These are phyloP conservation scores for Vanrija sp. DNA, from an alignment of 1,284 basidiomycete species.

Conservation along the genomic window DNA sequence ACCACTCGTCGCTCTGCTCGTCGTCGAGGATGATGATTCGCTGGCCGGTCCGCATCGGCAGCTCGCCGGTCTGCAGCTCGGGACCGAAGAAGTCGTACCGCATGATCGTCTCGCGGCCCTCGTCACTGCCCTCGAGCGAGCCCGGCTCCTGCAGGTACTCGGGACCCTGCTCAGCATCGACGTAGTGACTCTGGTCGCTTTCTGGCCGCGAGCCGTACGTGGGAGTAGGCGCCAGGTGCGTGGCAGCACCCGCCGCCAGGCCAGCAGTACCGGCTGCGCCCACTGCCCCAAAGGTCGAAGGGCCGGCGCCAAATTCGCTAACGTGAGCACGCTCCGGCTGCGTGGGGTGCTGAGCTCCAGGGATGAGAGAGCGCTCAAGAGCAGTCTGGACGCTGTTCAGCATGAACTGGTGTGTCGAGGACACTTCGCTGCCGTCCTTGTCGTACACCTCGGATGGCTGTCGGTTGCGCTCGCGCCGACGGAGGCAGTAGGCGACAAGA, in stretches of 20 bases:
- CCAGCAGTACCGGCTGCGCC: constrained; percentile 17
- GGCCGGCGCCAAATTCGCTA: constrained; percentile 12
- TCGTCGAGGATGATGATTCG: constrained; percentile 39
- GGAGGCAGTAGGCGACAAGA: constrained; percentile 58
- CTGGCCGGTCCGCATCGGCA: constrained; percentile 43
- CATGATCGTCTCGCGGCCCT: constrained; percentile 45
- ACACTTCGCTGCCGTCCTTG: constrained; percentile 64
- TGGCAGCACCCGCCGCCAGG: constrained; percentile 46
- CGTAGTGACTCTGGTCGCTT: constrained; percentile 4
- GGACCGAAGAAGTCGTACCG: constrained; percentile 42
- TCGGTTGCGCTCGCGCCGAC: constrained; percentile 55
- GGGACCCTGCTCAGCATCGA: neutral
- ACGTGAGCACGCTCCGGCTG: neutral
- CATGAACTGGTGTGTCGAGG: constrained; percentile 63
- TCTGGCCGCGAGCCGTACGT: neutral
- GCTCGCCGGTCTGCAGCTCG: constrained; percentile 41
- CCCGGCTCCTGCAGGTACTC: constrained; percentile 6
- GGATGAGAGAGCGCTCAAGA: constrained; percentile 44
- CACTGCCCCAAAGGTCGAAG: too few relatives aligned
- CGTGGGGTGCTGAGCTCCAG: neutral
- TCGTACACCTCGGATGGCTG: constrained; percentile 51
- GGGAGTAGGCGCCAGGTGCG: neutral
- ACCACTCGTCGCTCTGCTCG: constrained; percentile 63
- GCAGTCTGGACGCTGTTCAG: constrained; percentile 84
- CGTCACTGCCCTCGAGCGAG: constrained; percentile 49